Evolutionary conservation across 768 basidiomycete species (phyloP).

Genomic region (Tulasnella sp.): DNA sequence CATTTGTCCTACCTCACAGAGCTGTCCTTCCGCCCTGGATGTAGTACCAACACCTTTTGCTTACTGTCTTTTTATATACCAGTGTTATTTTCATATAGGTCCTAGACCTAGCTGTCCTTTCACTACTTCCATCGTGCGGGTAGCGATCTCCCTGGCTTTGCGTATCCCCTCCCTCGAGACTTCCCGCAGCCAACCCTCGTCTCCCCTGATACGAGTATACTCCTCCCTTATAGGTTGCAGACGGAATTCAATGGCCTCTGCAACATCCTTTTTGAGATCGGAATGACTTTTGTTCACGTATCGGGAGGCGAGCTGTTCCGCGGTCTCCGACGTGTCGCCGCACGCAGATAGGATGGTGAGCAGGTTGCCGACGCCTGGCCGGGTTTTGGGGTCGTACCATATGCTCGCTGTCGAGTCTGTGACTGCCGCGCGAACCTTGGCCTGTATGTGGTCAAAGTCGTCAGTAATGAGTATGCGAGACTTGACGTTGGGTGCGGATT

Average conservation of each 20-base stretch:
- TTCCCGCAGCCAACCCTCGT: conserved; percentile 45
- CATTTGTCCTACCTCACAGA: not conserved
- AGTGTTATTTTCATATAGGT: conserved; percentile 11
- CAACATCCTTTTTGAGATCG: conserved; percentile 59
- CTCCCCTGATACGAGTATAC: conserved; percentile 49
- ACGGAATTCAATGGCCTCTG: conserved; percentile 55
- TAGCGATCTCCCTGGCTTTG: conserved; percentile 49
- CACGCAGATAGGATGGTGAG: conserved; percentile 71
- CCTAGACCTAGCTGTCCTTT: conserved; percentile 50
- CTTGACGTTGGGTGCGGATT: conserved; percentile 63
- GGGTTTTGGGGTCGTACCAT: conserved; percentile 64
- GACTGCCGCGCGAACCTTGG: conserved; percentile 68
- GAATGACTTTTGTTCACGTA: conserved; percentile 50
- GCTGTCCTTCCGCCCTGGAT: not conserved
- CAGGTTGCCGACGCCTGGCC: conserved; percentile 77
- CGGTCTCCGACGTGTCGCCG: conserved; percentile 22
- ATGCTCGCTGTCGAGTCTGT: conserved; percentile 71
- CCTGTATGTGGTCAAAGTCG: conserved; percentile 40
- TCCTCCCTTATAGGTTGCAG: conserved; percentile 55
- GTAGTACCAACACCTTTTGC: not conserved
- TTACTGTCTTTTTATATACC: not conserved
- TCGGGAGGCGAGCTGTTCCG: conserved; percentile 33
- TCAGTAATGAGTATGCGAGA: conserved; percentile 87
- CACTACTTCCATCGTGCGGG: conserved; percentile 53
- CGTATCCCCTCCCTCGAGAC: conserved; percentile 54